These are phyloP conservation scores for Lodderomyces oxycetoniae DNA, from an alignment of 1,139 yeast species.

Conservation along the genomic window DNA sequence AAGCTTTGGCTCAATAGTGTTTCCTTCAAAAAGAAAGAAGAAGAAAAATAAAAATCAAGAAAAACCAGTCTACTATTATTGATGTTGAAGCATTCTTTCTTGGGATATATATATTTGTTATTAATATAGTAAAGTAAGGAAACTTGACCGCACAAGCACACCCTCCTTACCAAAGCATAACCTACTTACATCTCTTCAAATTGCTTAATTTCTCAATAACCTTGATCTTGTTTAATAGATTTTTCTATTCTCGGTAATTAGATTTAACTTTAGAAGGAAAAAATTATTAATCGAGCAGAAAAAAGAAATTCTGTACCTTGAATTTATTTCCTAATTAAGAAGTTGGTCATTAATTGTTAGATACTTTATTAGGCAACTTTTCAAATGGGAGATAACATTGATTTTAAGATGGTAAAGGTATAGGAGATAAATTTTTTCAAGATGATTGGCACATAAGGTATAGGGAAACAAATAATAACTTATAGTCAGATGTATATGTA, in stretches of 20 bases:
- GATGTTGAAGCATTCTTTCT: no score
- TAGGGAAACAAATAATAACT: no score
- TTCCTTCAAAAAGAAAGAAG: no score
- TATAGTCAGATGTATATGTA: no score
- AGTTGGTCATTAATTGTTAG: constrained; percentile 2
- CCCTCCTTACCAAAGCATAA: not conserved
- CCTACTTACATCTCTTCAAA: constrained; percentile 1
- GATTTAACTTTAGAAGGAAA: not conserved
- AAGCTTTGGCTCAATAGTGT: no score
- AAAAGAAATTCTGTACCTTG: not conserved
- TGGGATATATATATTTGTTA: constrained; percentile 5
- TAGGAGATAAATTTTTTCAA: constrained; percentile 1
- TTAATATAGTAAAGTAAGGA: constrained; percentile 5
- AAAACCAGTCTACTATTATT: no score
- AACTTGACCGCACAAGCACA: constrained; percentile 1
- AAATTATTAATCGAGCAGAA: no score
- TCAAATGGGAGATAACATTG: not conserved
- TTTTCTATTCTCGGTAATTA: constrained; percentile 1
- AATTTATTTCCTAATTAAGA: constrained; percentile 3
- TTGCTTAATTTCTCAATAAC: no score
- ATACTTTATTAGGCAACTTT: constrained; percentile 2
- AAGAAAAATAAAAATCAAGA: no score
- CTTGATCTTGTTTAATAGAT: no score
- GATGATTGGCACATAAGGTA: no score
- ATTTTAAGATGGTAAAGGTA: not conserved